Conservation (phyloP, 169 alveolate genomes). For the Babesia bigemina region DNA sequence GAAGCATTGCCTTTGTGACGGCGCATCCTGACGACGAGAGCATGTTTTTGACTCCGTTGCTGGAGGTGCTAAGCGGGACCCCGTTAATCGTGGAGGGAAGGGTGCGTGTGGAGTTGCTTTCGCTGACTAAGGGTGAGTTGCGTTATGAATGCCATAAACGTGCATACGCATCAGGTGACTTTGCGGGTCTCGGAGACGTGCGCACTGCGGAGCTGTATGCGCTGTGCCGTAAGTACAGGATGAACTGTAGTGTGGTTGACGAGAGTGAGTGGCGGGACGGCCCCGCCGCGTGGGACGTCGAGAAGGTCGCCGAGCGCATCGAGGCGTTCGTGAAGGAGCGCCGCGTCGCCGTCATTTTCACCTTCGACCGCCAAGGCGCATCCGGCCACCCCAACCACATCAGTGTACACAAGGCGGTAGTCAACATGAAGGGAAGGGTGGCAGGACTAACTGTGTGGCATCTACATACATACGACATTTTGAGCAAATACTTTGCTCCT, state of each 20-base stretch:
- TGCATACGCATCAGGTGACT: constrained; percentile 53
- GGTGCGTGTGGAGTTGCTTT: constrained; percentile 25
- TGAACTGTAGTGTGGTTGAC: constrained; percentile 36
- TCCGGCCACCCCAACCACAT: constrained; percentile 80
- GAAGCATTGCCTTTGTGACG: constrained; percentile 68
- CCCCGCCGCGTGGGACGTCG: constrained; percentile 30
- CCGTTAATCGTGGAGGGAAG: not conserved
- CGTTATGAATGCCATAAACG: not conserved
- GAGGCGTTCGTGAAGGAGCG: constrained; percentile 20
- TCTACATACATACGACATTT: constrained; percentile 15
- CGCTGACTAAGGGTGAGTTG: constrained; percentile 64
- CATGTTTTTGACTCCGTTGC: constrained; percentile 91
- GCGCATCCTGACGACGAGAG: constrained; percentile 95
- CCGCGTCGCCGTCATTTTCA: constrained; percentile 44
- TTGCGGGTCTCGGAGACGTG: constrained; percentile 60
- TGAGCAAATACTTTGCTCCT: constrained; percentile 21
- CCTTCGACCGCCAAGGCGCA: constrained; percentile 74
- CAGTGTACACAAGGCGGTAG: constrained; percentile 47
- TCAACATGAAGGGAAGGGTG: not conserved
- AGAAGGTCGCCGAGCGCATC: constrained; percentile 10
- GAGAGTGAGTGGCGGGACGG: constrained; percentile 54
- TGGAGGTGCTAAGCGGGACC: constrained; percentile 44
- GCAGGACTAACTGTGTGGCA: constrained; percentile 29
- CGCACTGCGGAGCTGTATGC: constrained; percentile 59
- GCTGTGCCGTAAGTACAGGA: constrained; percentile 48